Evolutionary conservation across 202 grass and related monocot species (phyloP).

Genomic region (Saccharum hybrid): DNA sequence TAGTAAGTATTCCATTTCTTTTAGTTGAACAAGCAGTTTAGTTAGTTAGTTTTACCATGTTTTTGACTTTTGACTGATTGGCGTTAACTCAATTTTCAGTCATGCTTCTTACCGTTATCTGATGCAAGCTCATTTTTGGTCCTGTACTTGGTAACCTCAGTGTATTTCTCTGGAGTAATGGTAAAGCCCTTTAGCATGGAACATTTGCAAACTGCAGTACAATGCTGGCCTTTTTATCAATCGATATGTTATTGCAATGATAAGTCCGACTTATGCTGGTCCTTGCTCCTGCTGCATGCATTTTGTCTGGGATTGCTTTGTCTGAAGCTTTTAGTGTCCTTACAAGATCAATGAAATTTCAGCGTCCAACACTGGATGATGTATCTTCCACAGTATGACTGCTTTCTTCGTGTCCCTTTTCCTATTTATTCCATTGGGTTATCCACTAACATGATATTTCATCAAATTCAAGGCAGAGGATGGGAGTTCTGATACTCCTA

Average conservation of each 20-base stretch:
- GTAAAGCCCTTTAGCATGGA: constrained; percentile 46
- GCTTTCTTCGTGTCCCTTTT: constrained; percentile 20
- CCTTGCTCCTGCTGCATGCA: constrained; percentile 96
- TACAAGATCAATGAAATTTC: constrained; percentile 87
- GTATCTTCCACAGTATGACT: constrained; percentile 54
- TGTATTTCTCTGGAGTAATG: constrained; percentile 99
- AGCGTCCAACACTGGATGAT: constrained; percentile 64
- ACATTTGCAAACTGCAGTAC: background rate
- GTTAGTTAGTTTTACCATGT: constrained; percentile 5
- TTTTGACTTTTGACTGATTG: constrained; percentile 10
- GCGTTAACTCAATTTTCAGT: constrained; percentile 55
- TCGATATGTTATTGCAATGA: constrained; percentile 16
- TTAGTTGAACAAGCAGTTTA: constrained; percentile 21
- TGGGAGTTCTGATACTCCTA: constrained; percentile 2
- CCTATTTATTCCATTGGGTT: background rate
- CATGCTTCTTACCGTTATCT: constrained; percentile 97
- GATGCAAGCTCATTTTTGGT: constrained; percentile 98
- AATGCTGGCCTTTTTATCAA: background rate
- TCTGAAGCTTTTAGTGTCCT: constrained; percentile 86
- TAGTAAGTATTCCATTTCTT: constrained; percentile 67
- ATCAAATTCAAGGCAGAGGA: constrained; percentile 44
- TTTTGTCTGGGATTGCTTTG: constrained; percentile 96
- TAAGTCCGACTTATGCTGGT: constrained; percentile 99
- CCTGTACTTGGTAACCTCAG: constrained; percentile 94
- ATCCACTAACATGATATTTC: constrained; percentile 17